Percentiles rank a stretch among this genome's conserved stretches.
phyloP scores from a whole-genome alignment of 371 early-diverging fungal species.

The Rhizopus stolonifer region DNA sequence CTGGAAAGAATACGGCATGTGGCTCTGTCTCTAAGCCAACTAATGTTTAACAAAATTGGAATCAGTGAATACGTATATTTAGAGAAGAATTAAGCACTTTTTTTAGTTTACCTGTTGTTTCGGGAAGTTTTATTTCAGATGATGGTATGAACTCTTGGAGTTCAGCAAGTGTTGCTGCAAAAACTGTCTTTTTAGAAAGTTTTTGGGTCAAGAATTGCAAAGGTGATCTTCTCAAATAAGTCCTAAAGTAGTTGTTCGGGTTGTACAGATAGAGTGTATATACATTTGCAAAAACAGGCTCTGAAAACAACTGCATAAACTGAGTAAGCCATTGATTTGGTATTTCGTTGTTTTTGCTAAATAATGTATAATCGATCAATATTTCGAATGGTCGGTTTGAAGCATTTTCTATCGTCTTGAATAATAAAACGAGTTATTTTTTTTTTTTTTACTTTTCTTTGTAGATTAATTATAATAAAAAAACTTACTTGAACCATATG shows the following conservation, averaged over 20 bases:
- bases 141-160: conserved; percentile 65
- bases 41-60: conserved; percentile 8
- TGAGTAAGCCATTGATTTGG: conserved; percentile 69
- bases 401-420: conserved; percentile 50
- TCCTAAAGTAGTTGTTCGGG: conserved; percentile 67
- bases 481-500: conserved; percentile 59
- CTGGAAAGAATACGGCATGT: conserved; percentile 57
- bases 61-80: conserved; percentile 1
- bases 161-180: conserved; percentile 64
- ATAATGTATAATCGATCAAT: conserved; percentile 76
- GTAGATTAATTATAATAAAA: background rate
- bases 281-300: conserved; percentile 50
- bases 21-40: conserved; percentile 64
- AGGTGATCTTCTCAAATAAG: conserved; percentile 55
- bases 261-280: conserved; percentile 66
- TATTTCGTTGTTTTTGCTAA: conserved; percentile 73
- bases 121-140: conserved; percentile 73
- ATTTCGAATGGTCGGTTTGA: conserved; percentile 66
- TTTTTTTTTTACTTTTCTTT: no score
- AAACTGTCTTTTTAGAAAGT: conserved; percentile 57
- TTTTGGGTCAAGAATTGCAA: conserved; percentile 51
- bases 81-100: no score
- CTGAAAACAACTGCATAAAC: conserved; percentile 69
- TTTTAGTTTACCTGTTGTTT: conserved; percentile 50
- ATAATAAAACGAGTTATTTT: background rate